phyloP scores from a whole-genome alignment of 2,329 filamentous ascomycete genomes.

The Cercospora sp. region DNA sequence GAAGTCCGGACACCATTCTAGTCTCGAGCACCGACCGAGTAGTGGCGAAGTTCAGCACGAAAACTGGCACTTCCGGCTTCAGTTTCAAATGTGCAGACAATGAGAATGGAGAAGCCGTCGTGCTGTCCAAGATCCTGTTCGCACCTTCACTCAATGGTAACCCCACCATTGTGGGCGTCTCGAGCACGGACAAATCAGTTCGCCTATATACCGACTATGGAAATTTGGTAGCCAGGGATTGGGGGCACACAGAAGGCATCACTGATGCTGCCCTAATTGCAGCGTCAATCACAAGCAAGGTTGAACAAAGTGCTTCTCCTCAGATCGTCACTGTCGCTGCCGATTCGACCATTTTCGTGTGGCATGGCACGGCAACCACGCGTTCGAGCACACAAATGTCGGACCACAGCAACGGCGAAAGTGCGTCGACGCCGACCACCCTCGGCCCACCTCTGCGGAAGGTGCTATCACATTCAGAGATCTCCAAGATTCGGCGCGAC shows the following conservation, averaged over 20 bases:
- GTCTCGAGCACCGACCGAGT: slow-evolving; percentile 64
- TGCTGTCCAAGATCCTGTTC: slow-evolving; percentile 74
- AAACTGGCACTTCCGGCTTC: slow-evolving; percentile 66
- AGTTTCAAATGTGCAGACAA: slow-evolving; percentile 83
- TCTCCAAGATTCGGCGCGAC: slow-evolving; percentile 70
- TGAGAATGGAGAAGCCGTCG: slow-evolving; percentile 75
- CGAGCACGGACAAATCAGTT: slow-evolving; percentile 93
- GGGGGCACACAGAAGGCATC: slow-evolving; percentile 92
- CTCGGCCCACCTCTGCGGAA: slow-evolving; percentile 74
- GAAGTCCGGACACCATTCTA: slow-evolving; percentile 57
- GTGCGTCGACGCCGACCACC: slow-evolving; percentile 40
- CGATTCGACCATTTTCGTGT: slow-evolving; percentile 54
- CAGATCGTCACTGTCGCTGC: slow-evolving; percentile 51
- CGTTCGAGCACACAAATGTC: slow-evolving; percentile 16
- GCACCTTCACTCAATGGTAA: slow-evolving; percentile 57
- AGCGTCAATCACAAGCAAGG: slow-evolving; percentile 19
- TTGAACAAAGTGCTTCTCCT: slow-evolving; percentile 42
- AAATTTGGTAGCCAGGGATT: slow-evolving; percentile 79
- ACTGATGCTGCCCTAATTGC: slow-evolving; percentile 73
- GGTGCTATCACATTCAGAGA: slow-evolving; percentile 81
- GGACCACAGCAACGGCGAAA: slow-evolving; percentile 16
- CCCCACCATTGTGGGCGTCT: slow-evolving; percentile 79
- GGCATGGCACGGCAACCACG: slow-evolving; percentile 38
- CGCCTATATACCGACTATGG: slow-evolving; percentile 84
- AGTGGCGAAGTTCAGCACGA: slow-evolving; percentile 54